These are phyloP conservation scores for Hypoxylon sp. DNA, from an alignment of 2,329 filamentous ascomycete species.

Conservation along the genomic window DNA sequence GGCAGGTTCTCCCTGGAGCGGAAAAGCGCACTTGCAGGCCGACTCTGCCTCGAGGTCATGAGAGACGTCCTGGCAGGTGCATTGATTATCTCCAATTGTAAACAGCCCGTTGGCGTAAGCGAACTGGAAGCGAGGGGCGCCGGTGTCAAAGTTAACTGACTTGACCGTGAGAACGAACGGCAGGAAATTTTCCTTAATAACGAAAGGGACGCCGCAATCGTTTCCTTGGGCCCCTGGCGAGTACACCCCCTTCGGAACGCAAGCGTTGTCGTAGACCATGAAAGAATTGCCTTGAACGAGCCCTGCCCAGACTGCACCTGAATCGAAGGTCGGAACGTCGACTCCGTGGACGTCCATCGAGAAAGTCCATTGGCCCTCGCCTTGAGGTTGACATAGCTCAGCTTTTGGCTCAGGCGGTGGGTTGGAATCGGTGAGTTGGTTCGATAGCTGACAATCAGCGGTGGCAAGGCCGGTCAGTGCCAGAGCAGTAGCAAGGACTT, in stretches of 20 bases:
- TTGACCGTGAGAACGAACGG: slow-evolving; percentile 2
- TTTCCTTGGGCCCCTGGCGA: slow-evolving; percentile 5
- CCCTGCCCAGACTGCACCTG: background rate
- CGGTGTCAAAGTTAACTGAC: background rate
- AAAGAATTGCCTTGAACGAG: slow-evolving; percentile 6
- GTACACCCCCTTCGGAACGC: slow-evolving; percentile 4
- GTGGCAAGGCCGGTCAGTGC: background rate
- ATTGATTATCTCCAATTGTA: too few species aligned
- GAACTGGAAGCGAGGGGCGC: too few species aligned
- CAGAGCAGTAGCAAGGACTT: background rate
- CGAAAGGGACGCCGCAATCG: slow-evolving; percentile 8
- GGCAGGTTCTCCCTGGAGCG: too few species aligned
- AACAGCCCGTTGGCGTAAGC: too few species aligned
- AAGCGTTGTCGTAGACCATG: slow-evolving; percentile 16
- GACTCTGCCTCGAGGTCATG: too few species aligned
- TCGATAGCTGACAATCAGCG: slow-evolving; percentile 5
- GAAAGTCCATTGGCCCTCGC: slow-evolving; percentile 5
- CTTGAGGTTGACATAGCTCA: slow-evolving; percentile 4
- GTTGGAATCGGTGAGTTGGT: slow-evolving; percentile 3
- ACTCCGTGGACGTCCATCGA: slow-evolving; percentile 8
- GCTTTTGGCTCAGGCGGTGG: background rate
- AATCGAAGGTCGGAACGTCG: slow-evolving; percentile 13
- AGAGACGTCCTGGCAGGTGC: too few species aligned
- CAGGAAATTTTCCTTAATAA: slow-evolving; percentile 11
- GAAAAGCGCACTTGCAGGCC: too few species aligned